Evolutionary conservation across 306 rosid genomes (phyloP), one percentile per base, ranked within the genome.

Genomic region (Lathyrus sativus): DNA sequence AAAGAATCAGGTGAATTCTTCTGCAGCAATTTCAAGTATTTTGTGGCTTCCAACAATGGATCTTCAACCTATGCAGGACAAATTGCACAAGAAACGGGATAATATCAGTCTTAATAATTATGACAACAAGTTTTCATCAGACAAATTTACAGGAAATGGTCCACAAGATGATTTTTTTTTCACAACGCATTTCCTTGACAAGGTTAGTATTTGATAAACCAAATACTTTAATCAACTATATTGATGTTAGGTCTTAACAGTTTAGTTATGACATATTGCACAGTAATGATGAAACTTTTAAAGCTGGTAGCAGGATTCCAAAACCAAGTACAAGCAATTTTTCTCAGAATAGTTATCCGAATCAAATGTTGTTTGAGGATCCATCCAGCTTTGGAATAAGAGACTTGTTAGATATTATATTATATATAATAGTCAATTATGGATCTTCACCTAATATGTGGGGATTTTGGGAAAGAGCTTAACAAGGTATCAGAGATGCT

Each of bases 21-120:
- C 85, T 84, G 97, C 74, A 95, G 91, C 86, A 95, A 76, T 78
- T 85, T 95, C 85, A 95, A 83, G 87, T 95, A 95, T 75, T 88
- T 95, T 48, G 95, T 85, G 64, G 97, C 95, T 85, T 95, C 97
- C 57, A 67, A 77, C 74, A 95, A 76, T 2, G 97, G 95, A 76
- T 95, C 95, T 72, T 88, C 89, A 74, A 91, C 86, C 99, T 95
- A 82, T 33, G 76, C 13, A 71, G 44, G 56, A 67, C 29, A 58
- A 26, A 42, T 19, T 53, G 38, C 18, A 44, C 9, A 42, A 29
- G 62, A 41, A 71, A 62, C 61, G 28, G 26, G 56, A 70, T 49
- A 18, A 59, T 62, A 38, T 63, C 48, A 67, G 50, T 59, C 56
- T 49, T 56, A 10, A 49, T 57, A 74, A 60, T 55, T 43, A 56